Evolutionary conservation across 116 monocot genomes (phyloP), one percentile per base, ranked within the genome.

Genomic region (Thalassia testudinum): DNA sequence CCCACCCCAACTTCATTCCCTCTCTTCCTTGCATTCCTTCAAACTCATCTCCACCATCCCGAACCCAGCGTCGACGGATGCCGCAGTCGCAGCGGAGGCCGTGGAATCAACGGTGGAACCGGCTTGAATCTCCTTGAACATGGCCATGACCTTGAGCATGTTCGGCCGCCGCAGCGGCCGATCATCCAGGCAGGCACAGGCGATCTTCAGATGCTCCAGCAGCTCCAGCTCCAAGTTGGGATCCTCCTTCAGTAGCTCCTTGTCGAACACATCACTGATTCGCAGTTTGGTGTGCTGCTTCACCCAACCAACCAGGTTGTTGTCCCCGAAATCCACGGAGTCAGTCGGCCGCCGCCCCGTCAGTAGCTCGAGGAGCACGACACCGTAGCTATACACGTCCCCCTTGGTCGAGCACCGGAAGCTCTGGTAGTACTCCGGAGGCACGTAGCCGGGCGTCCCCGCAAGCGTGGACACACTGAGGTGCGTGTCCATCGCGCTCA

Each of bases 391-490:
- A 59, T 87, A 87, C 5, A 87, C 87, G 38, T 87, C 87, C 0
- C 87, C 87, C 44, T 80, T 87, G 7, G 87, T 78, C 14, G 82
- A 78, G 73, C 87, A 87, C 15, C 78, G 42, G 69, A 87, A 87
- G 52, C 82, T 82, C 66, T 87, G 82, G 70, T 75, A 87, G 67
- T 87, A 87, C 70, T 87, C 87, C 7, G 87, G 87, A 0, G 87
- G 87, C 12, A 87, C 87, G 50, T 87, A 87, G 0, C 81, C 87
- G 0, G 87, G 87, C 0, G 87, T 87, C 25, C 87, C 87, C 2
- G 87, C 75, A 0, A 87, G 78, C 0, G 82, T 87, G 10, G 78
- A 78, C 7, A 82, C 87, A 40, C 78, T 82, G 38, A 87, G 53
- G 61, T 87, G 87, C 0, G 87, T 82, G 63, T 87, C 87, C 73